Evolutionary conservation across 257 asterid genomes (phyloP), one percentile per base, ranked within the genome.

Genomic region (Nicotiana sylvestris): DNA sequence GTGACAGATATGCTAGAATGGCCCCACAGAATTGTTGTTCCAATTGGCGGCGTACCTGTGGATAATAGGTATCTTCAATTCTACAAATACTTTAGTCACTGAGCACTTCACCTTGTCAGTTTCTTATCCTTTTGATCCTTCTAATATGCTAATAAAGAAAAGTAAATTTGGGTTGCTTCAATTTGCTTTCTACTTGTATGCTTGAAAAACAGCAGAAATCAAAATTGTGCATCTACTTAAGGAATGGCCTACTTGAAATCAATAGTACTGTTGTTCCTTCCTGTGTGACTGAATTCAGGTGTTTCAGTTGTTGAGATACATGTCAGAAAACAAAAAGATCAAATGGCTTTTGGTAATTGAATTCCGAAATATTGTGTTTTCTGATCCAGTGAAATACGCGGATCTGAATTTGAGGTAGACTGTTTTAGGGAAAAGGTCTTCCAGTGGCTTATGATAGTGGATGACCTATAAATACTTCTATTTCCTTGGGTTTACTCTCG

Each of bases 21-120:
- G 99, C 99, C 99, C 53, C 98, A 96, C 91, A 88, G 99, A 83
- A 96, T 96, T 85, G 98, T 96, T 84, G 98, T 96, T 86, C 99
- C 98, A 64, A 92, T 96, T 58, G 99, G 98, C 62, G 98, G 99
- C 83, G 85, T 84, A 66, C 95, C 93, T 86, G 89, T 91, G 64
- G 98, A 96, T 88, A 80, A 86, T 15, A 96, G 98, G 99, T 96
- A 82, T 85, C 32, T 82, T 80, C 37, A n/a, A 43, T 56, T 66
- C 66, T 82, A 77, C 33, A 51, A 62, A 55, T 46, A 82, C 66
- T 39, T 37, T 18, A 27, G 64, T 76, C 64, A 49, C 80, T 39
- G 16, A 74, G 37, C 43, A 27, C 27, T 49, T 49, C 21, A 27
- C 27, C 80, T 49, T 49, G 13, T 74, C 43, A 74, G 43, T 74